Conservation (phyloP, 495 filamentous ascomycete species). For the Bathelium albidoporum region DNA sequence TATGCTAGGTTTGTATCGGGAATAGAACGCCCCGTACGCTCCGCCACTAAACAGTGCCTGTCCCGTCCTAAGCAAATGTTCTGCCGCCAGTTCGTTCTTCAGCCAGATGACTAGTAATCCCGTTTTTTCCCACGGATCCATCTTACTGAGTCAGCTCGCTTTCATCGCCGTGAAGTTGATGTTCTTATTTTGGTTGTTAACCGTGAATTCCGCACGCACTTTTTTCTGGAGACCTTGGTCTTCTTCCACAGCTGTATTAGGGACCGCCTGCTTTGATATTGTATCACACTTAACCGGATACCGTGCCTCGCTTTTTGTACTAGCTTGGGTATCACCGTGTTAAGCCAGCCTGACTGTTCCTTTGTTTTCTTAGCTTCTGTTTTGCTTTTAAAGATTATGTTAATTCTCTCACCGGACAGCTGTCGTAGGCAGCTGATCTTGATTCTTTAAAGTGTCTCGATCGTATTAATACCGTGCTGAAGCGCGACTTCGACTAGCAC, state of each 20-base stretch:
- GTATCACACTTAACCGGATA: neutral
- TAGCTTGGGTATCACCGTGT: neutral
- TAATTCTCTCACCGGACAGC: neutral
- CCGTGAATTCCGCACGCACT: neutral
- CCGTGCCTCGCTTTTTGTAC: neutral
- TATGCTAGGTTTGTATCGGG: neutral
- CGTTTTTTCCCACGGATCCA: neutral
- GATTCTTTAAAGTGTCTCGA: neutral
- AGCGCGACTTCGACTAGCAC: neutral
- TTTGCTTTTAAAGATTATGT: conserved; percentile 20
- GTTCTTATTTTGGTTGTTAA: neutral
- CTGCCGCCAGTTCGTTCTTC: neutral
- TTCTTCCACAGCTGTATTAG: neutral
- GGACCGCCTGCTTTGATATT: neutral
- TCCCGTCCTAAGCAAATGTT: neutral
- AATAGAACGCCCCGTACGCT: neutral
- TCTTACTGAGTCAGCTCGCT: neutral
- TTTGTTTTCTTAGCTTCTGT: conserved; percentile 9
- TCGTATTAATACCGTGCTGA: neutral
- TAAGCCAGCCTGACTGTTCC: neutral
- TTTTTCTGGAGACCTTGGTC: neutral
- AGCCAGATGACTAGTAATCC: neutral
- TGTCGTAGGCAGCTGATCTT: neutral
- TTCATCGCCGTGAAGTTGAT: conserved; percentile 1
- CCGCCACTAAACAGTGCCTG: neutral